Percentiles rank a stretch among this genome's conserved stretches.
These are phyloP conservation scores for Pseudohyphozyma bogoriensis DNA, from an alignment of 768 basidiomycete genomes.

Conservation along the genomic window DNA sequence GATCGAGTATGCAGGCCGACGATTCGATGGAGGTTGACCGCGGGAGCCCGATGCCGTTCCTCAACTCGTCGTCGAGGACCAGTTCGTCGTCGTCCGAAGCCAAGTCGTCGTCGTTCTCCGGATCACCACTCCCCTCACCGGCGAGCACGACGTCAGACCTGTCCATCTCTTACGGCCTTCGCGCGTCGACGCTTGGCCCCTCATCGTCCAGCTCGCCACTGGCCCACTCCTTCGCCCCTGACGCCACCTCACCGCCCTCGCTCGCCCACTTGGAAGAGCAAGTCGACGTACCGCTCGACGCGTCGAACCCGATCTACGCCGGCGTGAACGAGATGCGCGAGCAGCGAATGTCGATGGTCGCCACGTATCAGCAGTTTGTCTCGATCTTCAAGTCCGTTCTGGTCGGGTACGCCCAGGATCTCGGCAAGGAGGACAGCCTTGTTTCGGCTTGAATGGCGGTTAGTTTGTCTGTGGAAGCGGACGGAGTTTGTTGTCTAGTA, in stretches of 20 bases:
- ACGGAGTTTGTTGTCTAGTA: too few species aligned
- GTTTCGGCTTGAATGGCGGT: too few species aligned
- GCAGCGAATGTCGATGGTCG: conserved; percentile 92
- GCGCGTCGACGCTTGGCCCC: conserved; percentile 11
- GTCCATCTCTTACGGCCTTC: conserved; percentile 9
- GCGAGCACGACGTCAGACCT: conserved; percentile 13
- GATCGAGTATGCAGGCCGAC: too few species aligned
- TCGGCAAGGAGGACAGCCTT: too few species aligned
- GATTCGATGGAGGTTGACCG: conserved; percentile 13
- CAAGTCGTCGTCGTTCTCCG: neutral
- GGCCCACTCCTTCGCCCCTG: neutral
- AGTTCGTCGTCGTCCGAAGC: neutral
- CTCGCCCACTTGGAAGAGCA: neutral
- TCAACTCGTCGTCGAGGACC: neutral
- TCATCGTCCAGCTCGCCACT: neutral
- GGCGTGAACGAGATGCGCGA: conserved; percentile 88
- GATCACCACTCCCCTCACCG: neutral
- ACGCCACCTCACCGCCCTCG: neutral
- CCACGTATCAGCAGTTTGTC: conserved; percentile 86
- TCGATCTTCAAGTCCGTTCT: conserved; percentile 40
- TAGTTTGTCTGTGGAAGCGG: too few species aligned
- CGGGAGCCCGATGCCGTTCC: conserved; percentile 8
- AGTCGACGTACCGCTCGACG: conserved; percentile 44
- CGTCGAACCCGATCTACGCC: conserved; percentile 61
- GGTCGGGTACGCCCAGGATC: too few species aligned